Evolutionary conservation across 2,329 filamentous ascomycete species (phyloP).

Genomic region (Diaporthe eres): DNA sequence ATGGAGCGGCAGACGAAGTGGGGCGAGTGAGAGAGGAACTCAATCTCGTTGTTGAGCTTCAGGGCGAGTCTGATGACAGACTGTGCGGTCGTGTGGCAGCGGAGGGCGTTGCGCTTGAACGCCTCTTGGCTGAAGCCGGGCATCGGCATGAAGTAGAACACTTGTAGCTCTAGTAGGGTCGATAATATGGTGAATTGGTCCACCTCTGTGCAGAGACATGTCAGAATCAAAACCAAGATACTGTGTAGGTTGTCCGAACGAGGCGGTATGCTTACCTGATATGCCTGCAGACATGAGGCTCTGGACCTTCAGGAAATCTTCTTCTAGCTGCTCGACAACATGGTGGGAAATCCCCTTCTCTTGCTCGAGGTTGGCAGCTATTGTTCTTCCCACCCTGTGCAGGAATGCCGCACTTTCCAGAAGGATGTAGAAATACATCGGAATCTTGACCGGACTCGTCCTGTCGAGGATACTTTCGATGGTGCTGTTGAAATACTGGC

Average conservation of each 20-base stretch:
- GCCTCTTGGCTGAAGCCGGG: conserved; percentile 55
- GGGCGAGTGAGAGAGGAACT: conserved; percentile 62
- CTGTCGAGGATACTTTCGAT: conserved; percentile 61
- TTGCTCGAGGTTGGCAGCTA: conserved; percentile 62
- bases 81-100: conserved; percentile 63
- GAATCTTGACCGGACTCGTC: conserved; percentile 56
- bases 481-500: conserved; percentile 62
- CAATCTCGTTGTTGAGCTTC: conserved; percentile 56
- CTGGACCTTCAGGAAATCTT: conserved; percentile 65
- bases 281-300: conserved; percentile 61
- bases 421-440: conserved; percentile 60
- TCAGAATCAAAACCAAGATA: neutral
- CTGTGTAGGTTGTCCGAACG: no score
- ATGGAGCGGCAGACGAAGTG: conserved; percentile 65
- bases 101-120: conserved; percentile 61
- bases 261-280: conserved; percentile 55
- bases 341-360: conserved; percentile 62
- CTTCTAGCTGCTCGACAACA: conserved; percentile 63
- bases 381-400: conserved; percentile 63
- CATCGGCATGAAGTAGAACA: conserved; percentile 65
- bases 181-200: conserved; percentile 64
- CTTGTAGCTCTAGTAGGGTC: conserved; percentile 66
- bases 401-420: conserved; percentile 66
- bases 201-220: conserved; percentile 54
- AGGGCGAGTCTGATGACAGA: conserved; percentile 59